phyloP scores from a whole-genome alignment of 768 basidiomycete genomes.

The Dacryopinax primogenitus region DNA sequence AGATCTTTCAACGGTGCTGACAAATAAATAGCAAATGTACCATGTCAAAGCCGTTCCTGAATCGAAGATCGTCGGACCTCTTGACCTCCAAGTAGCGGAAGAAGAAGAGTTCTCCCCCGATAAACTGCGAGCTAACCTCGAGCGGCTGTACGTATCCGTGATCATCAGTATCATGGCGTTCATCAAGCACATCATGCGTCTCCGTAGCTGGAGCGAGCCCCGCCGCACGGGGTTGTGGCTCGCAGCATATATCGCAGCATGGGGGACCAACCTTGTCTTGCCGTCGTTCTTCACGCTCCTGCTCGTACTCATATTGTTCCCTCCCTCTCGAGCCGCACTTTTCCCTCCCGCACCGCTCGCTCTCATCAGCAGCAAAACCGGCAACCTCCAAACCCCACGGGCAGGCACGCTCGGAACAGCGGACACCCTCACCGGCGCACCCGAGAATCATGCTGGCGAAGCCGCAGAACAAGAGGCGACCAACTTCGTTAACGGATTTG shows the following conservation, averaged over 20 bases:
- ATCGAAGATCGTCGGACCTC: slow-evolving; percentile 22
- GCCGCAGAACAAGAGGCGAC: slow-evolving; percentile 32
- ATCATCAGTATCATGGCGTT: slow-evolving; percentile 26
- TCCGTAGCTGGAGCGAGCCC: slow-evolving; percentile 34
- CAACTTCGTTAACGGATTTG: slow-evolving; percentile 27
- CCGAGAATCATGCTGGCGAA: slow-evolving; percentile 29
- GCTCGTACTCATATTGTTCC: slow-evolving; percentile 30
- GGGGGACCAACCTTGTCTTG: slow-evolving; percentile 29
- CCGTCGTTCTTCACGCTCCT: slow-evolving; percentile 27
- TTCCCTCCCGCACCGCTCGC: slow-evolving; percentile 32
- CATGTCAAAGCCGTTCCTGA: slow-evolving; percentile 28
- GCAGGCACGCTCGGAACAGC: slow-evolving; percentile 26
- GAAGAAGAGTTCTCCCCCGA: slow-evolving; percentile 35
- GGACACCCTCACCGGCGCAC: slow-evolving; percentile 28
- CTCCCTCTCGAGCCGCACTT: slow-evolving; percentile 25
- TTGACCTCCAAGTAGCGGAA: slow-evolving; percentile 31
- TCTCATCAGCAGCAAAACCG: slow-evolving; percentile 24
- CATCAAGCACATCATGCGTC: slow-evolving; percentile 29
- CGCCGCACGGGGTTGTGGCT: slow-evolving; percentile 25
- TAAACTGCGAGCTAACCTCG: slow-evolving; percentile 32
- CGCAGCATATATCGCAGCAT: slow-evolving; percentile 30
- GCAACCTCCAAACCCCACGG: slow-evolving; percentile 28
- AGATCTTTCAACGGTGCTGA: not conserved
- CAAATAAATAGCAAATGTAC: slow-evolving; percentile 28
- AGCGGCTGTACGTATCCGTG: slow-evolving; percentile 32